Conservation (phyloP, 495 filamentous ascomycete genomes). For the Penicillium canariense region DNA sequence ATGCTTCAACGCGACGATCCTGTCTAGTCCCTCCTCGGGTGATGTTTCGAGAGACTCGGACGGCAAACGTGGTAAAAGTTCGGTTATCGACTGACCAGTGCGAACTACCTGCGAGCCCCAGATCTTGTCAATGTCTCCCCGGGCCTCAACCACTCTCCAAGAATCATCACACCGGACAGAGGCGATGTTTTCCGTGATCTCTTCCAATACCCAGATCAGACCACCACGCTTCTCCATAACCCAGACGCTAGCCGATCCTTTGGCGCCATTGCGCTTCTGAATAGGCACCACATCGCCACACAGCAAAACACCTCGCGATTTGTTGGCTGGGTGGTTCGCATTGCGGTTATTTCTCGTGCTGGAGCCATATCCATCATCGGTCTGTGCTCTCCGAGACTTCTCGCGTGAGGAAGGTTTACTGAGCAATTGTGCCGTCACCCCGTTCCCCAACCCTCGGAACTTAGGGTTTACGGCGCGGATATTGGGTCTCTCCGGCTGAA, state of each 20-base stretch:
- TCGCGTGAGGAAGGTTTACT: constrained; percentile 82
- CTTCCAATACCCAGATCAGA: constrained; percentile 95
- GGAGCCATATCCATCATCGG: constrained; percentile 71
- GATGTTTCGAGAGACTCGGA: constrained; percentile 60
- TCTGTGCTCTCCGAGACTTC: constrained; percentile 60
- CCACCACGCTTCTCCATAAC: constrained; percentile 95
- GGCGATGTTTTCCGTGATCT: constrained; percentile 92
- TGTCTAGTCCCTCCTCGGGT: constrained; percentile 64
- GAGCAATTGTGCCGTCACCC: constrained; percentile 80
- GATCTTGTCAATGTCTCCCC: constrained; percentile 69
- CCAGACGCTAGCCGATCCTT: constrained; percentile 92
- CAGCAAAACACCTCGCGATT: constrained; percentile 85
- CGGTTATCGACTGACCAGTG: constrained; percentile 66
- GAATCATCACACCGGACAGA: constrained; percentile 68
- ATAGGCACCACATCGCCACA: constrained; percentile 98
- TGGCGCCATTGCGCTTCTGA: constrained; percentile 86
- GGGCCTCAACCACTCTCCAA: constrained; percentile 63
- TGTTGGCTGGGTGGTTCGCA: constrained; percentile 60
- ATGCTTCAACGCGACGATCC: constrained; percentile 65
- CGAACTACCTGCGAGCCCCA: constrained; percentile 71
- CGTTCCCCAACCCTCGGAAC: constrained; percentile 65
- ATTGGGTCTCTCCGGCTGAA: constrained; percentile 36
- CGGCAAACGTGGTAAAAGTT: constrained; percentile 80
- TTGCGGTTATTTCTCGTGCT: constrained; percentile 52
- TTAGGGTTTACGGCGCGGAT: constrained; percentile 41